Conservation (phyloP, 1,284 basidiomycete species). For the Moniliophthora roreri region DNA sequence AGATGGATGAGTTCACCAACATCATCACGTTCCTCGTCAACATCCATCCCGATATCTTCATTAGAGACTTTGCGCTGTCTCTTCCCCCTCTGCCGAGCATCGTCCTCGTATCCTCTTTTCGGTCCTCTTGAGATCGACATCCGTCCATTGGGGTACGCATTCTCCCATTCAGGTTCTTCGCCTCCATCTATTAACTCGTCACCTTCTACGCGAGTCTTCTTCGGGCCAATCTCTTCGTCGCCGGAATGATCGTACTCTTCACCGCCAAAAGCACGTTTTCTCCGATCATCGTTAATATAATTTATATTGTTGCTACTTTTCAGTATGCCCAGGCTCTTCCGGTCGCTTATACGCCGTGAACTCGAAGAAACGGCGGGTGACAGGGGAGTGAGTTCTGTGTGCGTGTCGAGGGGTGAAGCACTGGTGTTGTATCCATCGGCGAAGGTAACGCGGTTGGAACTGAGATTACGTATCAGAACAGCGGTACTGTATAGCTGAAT, state of each 20-base stretch:
- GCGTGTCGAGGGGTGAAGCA: constrained; percentile 21
- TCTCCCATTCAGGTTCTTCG: constrained; percentile 43
- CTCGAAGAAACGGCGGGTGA: background rate
- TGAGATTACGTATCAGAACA: background rate
- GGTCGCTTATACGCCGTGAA: constrained; percentile 23
- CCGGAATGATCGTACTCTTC: constrained; percentile 37
- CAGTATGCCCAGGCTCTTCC: constrained; percentile 21
- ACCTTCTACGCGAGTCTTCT: constrained; percentile 51
- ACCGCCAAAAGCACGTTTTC: constrained; percentile 30
- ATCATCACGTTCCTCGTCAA: constrained; percentile 40
- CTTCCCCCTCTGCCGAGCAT: constrained; percentile 37
- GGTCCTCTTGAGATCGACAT: constrained; percentile 34
- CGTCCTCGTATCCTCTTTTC: constrained; percentile 45
- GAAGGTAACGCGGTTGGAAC: constrained; percentile 19
- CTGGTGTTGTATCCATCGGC: constrained; percentile 35
- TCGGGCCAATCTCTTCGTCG: constrained; percentile 39
- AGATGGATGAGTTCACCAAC: constrained; percentile 22
- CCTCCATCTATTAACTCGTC: constrained; percentile 46
- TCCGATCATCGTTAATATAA: constrained; percentile 21
- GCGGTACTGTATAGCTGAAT: too few species aligned
- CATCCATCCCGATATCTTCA: constrained; percentile 44
- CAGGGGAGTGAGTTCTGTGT: constrained; percentile 10
- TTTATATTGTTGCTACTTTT: constrained; percentile 25
- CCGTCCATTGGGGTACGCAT: constrained; percentile 21
- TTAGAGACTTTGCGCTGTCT: constrained; percentile 48